These are phyloP conservation scores for Penicillium cataractarum DNA, from an alignment of 495 filamentous ascomycete species.

Conservation along the genomic window DNA sequence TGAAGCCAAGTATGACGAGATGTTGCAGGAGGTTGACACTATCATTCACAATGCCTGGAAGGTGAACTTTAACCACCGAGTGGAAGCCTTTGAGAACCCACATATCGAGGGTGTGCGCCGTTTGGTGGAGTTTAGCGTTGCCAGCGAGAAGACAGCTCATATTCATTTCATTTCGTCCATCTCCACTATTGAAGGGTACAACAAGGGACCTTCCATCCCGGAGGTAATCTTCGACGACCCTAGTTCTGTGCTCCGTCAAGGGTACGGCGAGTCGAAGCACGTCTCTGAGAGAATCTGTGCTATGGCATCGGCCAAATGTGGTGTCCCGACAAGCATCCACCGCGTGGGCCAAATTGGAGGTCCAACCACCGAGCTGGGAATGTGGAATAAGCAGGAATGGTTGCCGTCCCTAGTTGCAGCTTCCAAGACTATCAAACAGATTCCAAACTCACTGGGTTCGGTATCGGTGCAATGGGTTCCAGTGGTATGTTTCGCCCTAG, in stretches of 20 bases:
- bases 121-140: slow-evolving; percentile 52
- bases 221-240: slow-evolving; percentile 42
- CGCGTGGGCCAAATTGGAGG: slow-evolving; percentile 62
- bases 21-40: slow-evolving; percentile 33
- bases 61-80: slow-evolving; percentile 61
- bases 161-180: slow-evolving; percentile 61
- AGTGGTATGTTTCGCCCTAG: slow-evolving; percentile 13
- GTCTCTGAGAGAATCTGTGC: slow-evolving; percentile 54
- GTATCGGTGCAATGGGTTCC: slow-evolving; percentile 25
- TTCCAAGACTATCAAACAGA: slow-evolving; percentile 23
- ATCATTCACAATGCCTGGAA: slow-evolving; percentile 66
- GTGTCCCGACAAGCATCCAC: slow-evolving; percentile 48
- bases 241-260: slow-evolving; percentile 31
- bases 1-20: slow-evolving; percentile 17
- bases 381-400: slow-evolving; percentile 38
- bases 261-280: slow-evolving; percentile 59
- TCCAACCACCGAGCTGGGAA: slow-evolving; percentile 29
- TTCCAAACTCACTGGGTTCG: slow-evolving; percentile 18
- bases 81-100: slow-evolving; percentile 35
- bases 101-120: slow-evolving; percentile 28
- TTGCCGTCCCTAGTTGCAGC: slow-evolving; percentile 27
- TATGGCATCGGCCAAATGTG: slow-evolving; percentile 37
- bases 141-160: slow-evolving; percentile 35
- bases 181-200: slow-evolving; percentile 29
- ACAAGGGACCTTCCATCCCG: slow-evolving; percentile 43